phyloP scores from a whole-genome alignment of 2,329 filamentous ascomycete genomes.

The Aspergillus uvarum region DNA sequence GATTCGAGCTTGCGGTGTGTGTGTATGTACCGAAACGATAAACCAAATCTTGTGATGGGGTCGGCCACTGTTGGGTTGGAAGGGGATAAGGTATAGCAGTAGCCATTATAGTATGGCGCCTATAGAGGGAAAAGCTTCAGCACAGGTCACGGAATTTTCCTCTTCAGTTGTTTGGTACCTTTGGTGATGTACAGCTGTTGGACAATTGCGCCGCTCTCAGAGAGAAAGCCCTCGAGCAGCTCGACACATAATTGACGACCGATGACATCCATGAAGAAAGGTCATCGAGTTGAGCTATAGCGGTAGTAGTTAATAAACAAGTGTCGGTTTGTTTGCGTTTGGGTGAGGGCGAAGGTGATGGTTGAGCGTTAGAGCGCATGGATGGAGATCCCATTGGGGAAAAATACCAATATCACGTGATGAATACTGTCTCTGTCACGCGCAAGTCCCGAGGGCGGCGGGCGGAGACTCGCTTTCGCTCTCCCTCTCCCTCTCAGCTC shows the following conservation, averaged over 20 bases:
- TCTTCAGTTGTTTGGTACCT: constrained; percentile 21
- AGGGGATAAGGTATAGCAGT: background rate
- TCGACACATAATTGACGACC: constrained; percentile 39
- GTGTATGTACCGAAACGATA: background rate
- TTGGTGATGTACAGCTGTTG: constrained; percentile 25
- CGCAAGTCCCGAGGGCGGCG: background rate
- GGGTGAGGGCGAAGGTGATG: background rate
- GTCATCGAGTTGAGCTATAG: constrained; percentile 8
- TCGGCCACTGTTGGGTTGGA: background rate
- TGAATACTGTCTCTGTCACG: background rate
- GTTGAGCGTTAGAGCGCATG: too few species aligned
- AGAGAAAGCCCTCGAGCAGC: constrained; percentile 38
- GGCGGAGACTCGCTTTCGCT: background rate
- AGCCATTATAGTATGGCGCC: background rate
- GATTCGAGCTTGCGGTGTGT: background rate
- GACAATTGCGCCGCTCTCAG: constrained; percentile 35
- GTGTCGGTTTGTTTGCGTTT: too few species aligned
- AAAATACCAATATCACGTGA: background rate
- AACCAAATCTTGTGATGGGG: background rate
- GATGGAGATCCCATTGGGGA: background rate
- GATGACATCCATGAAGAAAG: constrained; percentile 45
- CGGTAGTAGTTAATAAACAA: background rate
- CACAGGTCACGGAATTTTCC: background rate
- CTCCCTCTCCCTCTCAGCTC: background rate
- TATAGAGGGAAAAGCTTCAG: background rate